Evolutionary conservation across 2,329 filamentous ascomycete species (phyloP).

Genomic region (Ophiostoma montium): DNA sequence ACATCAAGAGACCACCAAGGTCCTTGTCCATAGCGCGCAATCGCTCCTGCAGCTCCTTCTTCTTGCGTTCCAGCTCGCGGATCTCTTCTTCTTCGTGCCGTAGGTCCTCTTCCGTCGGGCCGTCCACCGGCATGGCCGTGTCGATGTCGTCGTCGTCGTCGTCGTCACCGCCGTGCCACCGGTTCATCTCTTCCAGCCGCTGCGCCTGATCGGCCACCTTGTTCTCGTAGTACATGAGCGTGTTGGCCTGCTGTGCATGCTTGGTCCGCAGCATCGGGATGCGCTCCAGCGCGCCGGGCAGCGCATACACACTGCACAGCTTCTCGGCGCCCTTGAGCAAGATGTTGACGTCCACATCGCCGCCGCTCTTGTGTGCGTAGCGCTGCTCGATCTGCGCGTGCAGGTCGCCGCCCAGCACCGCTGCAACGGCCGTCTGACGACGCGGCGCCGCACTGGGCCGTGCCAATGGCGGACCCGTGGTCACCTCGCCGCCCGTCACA

Average conservation of each 20-base stretch:
- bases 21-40: slow-evolving; percentile 42
- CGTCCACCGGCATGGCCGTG: slow-evolving; percentile 14
- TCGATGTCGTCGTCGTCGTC: slow-evolving; percentile 36
- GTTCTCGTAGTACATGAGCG: slow-evolving; percentile 66
- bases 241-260: slow-evolving; percentile 56
- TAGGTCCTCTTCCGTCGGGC: slow-evolving; percentile 54
- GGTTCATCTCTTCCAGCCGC: slow-evolving; percentile 60
- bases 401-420: slow-evolving; percentile 75
- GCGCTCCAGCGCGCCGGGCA: slow-evolving; percentile 63
- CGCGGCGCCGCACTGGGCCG: slow-evolving; percentile 34
- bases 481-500: slow-evolving; percentile 48
- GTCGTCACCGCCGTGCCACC: slow-evolving; percentile 40
- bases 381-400: slow-evolving; percentile 62
- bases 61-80: slow-evolving; percentile 39
- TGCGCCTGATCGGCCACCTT: slow-evolving; percentile 64
- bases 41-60: slow-evolving; percentile 39
- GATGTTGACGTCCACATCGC: slow-evolving; percentile 73
- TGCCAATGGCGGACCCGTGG: slow-evolving; percentile 36
- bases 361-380: slow-evolving; percentile 30
- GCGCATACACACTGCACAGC: slow-evolving; percentile 73
- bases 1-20: slow-evolving; percentile 40
- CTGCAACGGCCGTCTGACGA: slow-evolving; percentile 72
- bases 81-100: slow-evolving; percentile 54
- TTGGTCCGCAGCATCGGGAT: slow-evolving; percentile 60
- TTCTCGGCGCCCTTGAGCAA: slow-evolving; percentile 79